Evolutionary conservation across 169 alveolate species (phyloP).

Genomic region (Perkinsus marinus): DNA sequence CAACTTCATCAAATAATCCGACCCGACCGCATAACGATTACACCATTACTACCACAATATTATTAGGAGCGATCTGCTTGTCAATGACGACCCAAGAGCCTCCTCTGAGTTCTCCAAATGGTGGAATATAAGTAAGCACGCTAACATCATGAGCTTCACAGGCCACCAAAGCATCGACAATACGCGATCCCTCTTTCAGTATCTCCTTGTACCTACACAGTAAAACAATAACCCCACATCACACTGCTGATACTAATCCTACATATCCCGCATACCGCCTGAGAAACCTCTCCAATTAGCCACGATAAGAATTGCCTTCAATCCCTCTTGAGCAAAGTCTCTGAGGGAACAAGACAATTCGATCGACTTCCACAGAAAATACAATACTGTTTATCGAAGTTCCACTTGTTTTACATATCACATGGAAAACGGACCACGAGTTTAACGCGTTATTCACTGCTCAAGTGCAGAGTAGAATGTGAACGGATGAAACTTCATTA

Average conservation of each 20-base stretch:
- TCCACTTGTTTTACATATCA: too few relatives aligned
- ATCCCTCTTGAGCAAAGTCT: slow-evolving; percentile 18
- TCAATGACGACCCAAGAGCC: slow-evolving; percentile 30
- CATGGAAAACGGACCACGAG: too few relatives aligned
- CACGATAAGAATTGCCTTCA: slow-evolving; percentile 8
- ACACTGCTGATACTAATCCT: not conserved
- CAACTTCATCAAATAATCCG: too few relatives aligned
- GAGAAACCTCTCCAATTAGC: slow-evolving; percentile 28
- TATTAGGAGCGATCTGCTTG: slow-evolving; percentile 11
- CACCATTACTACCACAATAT: not conserved
- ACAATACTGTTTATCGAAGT: too few relatives aligned
- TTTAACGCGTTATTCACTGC: too few relatives aligned
- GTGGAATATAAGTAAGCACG: slow-evolving; percentile 25
- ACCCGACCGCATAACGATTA: too few relatives aligned
- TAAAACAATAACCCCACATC: not conserved
- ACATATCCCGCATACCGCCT: slow-evolving; percentile 29
- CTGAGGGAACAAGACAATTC: not conserved
- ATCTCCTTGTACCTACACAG: not conserved
- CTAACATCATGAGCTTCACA: slow-evolving; percentile 2
- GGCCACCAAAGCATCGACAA: slow-evolving; percentile 22
- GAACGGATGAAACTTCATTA: too few relatives aligned
- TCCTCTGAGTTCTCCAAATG: slow-evolving; percentile 22
- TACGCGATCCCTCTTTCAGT: slow-evolving; percentile 16
- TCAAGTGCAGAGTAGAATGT: too few relatives aligned
- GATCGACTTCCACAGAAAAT: too few relatives aligned